These are phyloP conservation scores for Naegleria gruberi DNA, from an alignment of 208 protist genomes.

Conservation along the genomic window DNA sequence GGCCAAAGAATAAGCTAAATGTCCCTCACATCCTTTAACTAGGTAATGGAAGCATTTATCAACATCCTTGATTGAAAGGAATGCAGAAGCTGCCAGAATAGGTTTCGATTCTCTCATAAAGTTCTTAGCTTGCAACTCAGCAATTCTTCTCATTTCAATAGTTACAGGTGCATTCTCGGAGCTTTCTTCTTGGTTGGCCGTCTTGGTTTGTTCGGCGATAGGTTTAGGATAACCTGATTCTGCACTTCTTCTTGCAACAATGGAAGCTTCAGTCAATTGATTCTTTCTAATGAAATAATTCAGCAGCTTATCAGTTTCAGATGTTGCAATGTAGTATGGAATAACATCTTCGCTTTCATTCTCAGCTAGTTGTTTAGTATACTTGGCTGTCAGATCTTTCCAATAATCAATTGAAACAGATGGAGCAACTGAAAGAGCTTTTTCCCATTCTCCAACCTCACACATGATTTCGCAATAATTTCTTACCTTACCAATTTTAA, in stretches of 20 bases:
- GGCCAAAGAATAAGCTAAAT: neutral
- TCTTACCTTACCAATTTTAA: constrained; percentile 58
- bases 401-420: constrained; percentile 71
- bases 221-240: neutral
- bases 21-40: neutral
- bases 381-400: constrained; percentile 25
- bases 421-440: constrained; percentile 69
- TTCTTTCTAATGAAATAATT: neutral
- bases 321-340: neutral
- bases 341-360: neutral
- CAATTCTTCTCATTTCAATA: neutral
- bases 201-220: neutral
- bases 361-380: neutral
- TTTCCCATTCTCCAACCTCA: constrained; percentile 72
- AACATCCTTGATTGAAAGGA: neutral
- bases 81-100: neutral
- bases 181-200: neutral
- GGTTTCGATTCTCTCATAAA: neutral
- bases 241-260: neutral
- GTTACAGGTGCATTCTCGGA: neutral
- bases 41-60: neutral
- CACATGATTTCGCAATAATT: constrained; percentile 68
- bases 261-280: neutral
- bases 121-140: neutral
- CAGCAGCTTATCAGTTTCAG: neutral